A percentile compares a stretch with the other conserved stretches of the same genome.
These are phyloP conservation scores for Tripterygium wilfordii DNA, from an alignment of 177 flowering plant genomes.

Conservation along the genomic window DNA sequence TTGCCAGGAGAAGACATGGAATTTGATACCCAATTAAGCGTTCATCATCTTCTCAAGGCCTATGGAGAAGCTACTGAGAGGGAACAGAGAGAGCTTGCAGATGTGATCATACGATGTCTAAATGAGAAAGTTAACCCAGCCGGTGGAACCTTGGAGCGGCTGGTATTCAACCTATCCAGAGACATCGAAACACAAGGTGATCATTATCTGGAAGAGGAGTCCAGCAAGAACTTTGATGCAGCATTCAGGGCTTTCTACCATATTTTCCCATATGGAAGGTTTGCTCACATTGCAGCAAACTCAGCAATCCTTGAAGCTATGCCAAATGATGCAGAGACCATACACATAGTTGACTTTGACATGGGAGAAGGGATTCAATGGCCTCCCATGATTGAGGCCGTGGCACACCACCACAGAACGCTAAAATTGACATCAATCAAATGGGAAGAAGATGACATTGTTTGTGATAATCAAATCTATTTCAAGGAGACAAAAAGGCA, in stretches of 20 bases:
- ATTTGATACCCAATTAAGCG: slow-evolving; percentile 22
- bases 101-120: slow-evolving; percentile 33
- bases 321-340: slow-evolving; percentile 27
- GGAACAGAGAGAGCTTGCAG: slow-evolving; percentile 30
- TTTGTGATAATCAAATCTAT: too few relatives aligned
- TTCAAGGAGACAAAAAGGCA: slow-evolving; percentile 37
- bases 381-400: slow-evolving; percentile 45
- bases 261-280: slow-evolving; percentile 35
- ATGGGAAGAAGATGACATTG: too few relatives aligned
- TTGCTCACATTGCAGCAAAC: slow-evolving; percentile 52
- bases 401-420: slow-evolving; percentile 10
- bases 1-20: too few relatives aligned
- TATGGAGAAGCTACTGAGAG: slow-evolving; percentile 48
- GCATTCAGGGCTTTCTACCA: slow-evolving; percentile 45
- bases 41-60: slow-evolving; percentile 45
- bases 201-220: slow-evolving; percentile 37
- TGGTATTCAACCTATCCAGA: slow-evolving; percentile 30
- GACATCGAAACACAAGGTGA: slow-evolving; percentile 12
- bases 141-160: slow-evolving; percentile 38
- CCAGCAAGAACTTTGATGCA: slow-evolving; percentile 30
- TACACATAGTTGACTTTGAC: slow-evolving; percentile 51
- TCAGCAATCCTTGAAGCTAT: slow-evolving; percentile 44
- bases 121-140: slow-evolving; percentile 35
- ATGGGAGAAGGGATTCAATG: slow-evolving; percentile 58
- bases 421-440: too few relatives aligned